Base-by-base conservation (phyloP, 106 monocot species). In the Iris macrosiphon region DNA sequence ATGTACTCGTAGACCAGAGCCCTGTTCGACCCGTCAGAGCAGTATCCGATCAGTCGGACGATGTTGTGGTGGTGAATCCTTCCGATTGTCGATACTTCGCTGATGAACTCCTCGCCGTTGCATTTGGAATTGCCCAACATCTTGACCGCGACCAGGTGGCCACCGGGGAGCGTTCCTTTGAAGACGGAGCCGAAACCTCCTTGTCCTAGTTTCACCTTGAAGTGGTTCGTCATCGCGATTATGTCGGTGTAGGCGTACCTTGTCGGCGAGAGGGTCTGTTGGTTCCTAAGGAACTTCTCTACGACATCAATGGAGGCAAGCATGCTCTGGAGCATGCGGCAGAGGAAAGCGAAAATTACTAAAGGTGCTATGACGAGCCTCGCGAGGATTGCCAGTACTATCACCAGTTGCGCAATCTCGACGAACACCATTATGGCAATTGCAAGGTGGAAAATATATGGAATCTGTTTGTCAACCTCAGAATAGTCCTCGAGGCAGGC, bases 131-230 rank as follows among this genome's bases (percentile, higher is more conserved):
- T 45, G n/a, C 45, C n/a, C 7, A 75, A 49, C 17, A 70, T 53
- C 57, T 81, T 75, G 29, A 81, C 40, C 4, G 80, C 75, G n/a
- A 75, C 42, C 14, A 49, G 42, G 27, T 47, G 26, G 45, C 45
- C 51, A 4, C 58, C 52, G 1, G 60, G 52, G 15, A 79, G 59
- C 6, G 25, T 43, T 0, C 74, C 74, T 49, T 61, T 70, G 64
- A 29, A 79, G 1, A 79, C 74, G 0, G 74, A 65, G 2, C 79
- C 79, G 60, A 74, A 79, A 6, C 79, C 69, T 34, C 74, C 79
- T 55, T 70, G 63, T 9, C 79, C 79, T 29, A 73, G 15, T 40
- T 79, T 73, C 24, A 67, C 72, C 37, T 58, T 72, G 47, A 81
- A 72, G 62, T 81, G 55, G 28, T 25, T 29, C 10, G 81, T 79